A percentile compares a stretch with the other conserved stretches of the same genome.
Conservation (phyloP, 2,329 filamentous ascomycete genomes). For the Talaromyces sp. region DNA sequence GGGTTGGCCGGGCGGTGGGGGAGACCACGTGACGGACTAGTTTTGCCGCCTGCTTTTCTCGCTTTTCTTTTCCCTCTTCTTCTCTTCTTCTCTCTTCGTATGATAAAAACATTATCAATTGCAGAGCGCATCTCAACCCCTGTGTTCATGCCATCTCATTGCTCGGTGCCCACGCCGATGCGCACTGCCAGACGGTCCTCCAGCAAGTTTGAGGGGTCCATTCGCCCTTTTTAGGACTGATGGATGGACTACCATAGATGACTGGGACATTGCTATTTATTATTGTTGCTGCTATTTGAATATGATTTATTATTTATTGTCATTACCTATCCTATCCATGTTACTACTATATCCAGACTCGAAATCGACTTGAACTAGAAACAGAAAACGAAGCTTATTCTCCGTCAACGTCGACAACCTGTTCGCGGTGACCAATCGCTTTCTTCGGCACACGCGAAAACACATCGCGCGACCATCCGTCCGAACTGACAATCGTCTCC, state of each 20-base stretch:
- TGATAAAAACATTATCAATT: neutral
- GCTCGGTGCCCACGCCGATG: neutral
- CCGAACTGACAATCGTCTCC: conserved; percentile 52
- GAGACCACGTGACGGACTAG: neutral
- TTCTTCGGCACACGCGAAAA: conserved; percentile 43
- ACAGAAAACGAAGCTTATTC: neutral
- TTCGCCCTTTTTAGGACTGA: conserved; percentile 22
- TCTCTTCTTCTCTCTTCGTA: neutral
- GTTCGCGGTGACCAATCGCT: conserved; percentile 6
- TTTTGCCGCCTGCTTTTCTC: neutral
- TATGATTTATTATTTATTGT: neutral
- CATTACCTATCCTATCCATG: neutral
- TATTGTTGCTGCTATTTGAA: neutral
- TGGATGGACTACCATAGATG: conserved; percentile 45
- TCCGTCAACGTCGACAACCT: neutral
- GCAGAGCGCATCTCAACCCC: neutral
- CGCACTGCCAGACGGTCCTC: conserved; percentile 23
- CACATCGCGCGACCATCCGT: conserved; percentile 59
- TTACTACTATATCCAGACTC: neutral
- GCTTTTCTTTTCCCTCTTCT: too few species aligned
- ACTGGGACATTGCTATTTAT: conserved; percentile 31
- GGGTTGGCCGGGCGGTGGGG: neutral
- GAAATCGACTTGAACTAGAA: neutral
- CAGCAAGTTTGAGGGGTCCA: conserved; percentile 44
- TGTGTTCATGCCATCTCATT: neutral